Base-by-base conservation (phyloP, 805 yeast species). In the Candida mattraensis region DNA sequence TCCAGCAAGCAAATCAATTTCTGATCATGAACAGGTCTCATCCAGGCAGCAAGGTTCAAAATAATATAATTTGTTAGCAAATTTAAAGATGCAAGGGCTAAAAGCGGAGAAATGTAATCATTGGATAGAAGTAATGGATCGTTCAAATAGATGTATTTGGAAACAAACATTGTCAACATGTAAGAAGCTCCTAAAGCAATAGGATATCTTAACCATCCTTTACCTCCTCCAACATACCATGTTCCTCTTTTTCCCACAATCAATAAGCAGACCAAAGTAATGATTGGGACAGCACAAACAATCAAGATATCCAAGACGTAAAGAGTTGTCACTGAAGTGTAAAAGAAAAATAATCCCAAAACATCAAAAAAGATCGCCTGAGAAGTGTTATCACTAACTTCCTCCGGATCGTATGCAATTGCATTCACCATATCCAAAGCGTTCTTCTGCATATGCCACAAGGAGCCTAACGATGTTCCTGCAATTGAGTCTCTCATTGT, bases 381-480 rank as follows among this genome's bases (percentile, higher is more conserved):
- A 0, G 69, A 49, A 4, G 50, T 33, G 19, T 60, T 63, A 18
- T 54, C 61, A 16, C 60, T 51, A 3, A 59, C 19, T 5, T 49
- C 45, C 30, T 62, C 69, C 12, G 65, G 49, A 10, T 56, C 55
- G 24, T 44, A 41, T 1, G 75, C 67, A 48, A 87, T 49, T 14
- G 68, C 65, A 2, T 53, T 48, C 1, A 77, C 64, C 40, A 83
- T 65, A 47, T 82, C 93, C 48, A 83, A 59, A 0, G 94, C 67
- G 35, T 76, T 80, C 4, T 80, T 70, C 22, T 85, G 67, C 96
- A 89, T 89, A 54, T 86, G 91, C 82, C 91, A 84, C 29, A 89
- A 62, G 0, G 95, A 81, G 28, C 74, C 80, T 41, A 71, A 75
- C 13, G 81, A 65, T 10, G 86, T 72, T 41, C 79, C 77, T 31